Percentiles rank a stretch among this genome's conserved stretches.
Conservation (phyloP, 345 rosid genomes). For the Stellera chamaejasme region DNA sequence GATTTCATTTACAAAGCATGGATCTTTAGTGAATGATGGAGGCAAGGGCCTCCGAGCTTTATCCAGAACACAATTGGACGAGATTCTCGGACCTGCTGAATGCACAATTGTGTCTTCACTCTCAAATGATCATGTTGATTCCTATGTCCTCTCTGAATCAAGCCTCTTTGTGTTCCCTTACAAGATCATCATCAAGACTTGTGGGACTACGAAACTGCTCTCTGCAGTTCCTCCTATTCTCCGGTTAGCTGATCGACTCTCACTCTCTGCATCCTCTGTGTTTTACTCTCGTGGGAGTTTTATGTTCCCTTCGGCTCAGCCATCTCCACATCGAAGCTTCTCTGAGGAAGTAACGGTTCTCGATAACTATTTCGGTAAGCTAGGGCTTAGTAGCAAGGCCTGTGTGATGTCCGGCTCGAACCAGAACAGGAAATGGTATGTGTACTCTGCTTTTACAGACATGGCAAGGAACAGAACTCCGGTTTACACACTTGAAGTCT, state of each 20-base stretch:
- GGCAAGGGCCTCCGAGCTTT: conserved; percentile 30
- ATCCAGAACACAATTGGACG: conserved; percentile 27
- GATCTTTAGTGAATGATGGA: conserved; percentile 23
- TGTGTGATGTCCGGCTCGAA: conserved; percentile 20
- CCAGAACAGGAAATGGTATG: conserved; percentile 27
- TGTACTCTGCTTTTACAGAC: conserved; percentile 25
- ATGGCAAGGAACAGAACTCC: background rate
- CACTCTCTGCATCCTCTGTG: conserved; percentile 26
- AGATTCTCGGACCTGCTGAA: conserved; percentile 31
- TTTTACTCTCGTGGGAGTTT: conserved; percentile 41
- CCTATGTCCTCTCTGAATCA: conserved; percentile 40
- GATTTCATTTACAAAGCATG: conserved; percentile 25
- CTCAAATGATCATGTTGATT: conserved; percentile 27
- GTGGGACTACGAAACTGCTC: conserved; percentile 38
- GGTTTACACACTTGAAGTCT: conserved; percentile 31
- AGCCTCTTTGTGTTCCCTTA: conserved; percentile 37
- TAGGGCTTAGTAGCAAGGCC: conserved; percentile 21
- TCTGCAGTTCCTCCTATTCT: conserved; percentile 35
- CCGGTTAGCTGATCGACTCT: conserved; percentile 20
- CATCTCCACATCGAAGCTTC: conserved; percentile 34
- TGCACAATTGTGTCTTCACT: conserved; percentile 37
- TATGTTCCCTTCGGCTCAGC: conserved; percentile 30
- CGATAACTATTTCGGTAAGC: conserved; percentile 25
- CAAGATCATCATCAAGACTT: conserved; percentile 37
- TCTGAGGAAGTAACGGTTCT: conserved; percentile 33